phyloP scores from a whole-genome alignment of 1,284 basidiomycete genomes.

The Microstroma glucosiphilum region DNA sequence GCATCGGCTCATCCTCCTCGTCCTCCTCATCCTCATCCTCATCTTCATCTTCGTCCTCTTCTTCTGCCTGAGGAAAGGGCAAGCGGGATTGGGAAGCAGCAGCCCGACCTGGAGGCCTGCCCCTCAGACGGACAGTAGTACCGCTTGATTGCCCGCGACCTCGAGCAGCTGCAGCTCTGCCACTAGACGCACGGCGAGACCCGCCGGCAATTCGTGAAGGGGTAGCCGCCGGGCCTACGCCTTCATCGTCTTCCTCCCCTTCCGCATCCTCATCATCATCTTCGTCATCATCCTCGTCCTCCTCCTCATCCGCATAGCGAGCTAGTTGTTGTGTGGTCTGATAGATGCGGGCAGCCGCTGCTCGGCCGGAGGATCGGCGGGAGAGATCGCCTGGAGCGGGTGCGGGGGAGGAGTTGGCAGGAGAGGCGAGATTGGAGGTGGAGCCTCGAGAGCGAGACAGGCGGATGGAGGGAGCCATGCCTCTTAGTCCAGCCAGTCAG shows the following conservation, averaged over 20 bases:
- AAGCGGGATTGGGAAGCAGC: neutral
- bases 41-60: neutral
- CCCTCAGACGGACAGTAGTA: neutral
- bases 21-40: conserved; percentile 14
- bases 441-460: neutral
- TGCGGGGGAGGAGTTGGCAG: neutral
- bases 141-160: too few relatives aligned
- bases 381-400: neutral
- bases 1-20: conserved; percentile 1
- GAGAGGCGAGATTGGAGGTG: neutral
- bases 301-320: neutral
- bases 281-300: conserved; percentile 8
- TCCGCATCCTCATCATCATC: conserved; percentile 6
- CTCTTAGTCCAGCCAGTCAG: too few relatives aligned
- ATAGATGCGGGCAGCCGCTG: neutral
- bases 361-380: neutral
- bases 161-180: too few relatives aligned
- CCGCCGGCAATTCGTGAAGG: too few relatives aligned
- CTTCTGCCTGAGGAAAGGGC: too few relatives aligned
- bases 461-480: too few relatives aligned
- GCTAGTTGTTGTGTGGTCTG: conserved; percentile 2
- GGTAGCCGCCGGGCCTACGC: neutral
- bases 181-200: too few relatives aligned
- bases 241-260: conserved; percentile 7
- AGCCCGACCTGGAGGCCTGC: neutral